Evolutionary conservation across 2,329 filamentous ascomycete genomes (phyloP), one percentile per base, ranked within the genome.

Genomic region (Alternaria longipes): DNA sequence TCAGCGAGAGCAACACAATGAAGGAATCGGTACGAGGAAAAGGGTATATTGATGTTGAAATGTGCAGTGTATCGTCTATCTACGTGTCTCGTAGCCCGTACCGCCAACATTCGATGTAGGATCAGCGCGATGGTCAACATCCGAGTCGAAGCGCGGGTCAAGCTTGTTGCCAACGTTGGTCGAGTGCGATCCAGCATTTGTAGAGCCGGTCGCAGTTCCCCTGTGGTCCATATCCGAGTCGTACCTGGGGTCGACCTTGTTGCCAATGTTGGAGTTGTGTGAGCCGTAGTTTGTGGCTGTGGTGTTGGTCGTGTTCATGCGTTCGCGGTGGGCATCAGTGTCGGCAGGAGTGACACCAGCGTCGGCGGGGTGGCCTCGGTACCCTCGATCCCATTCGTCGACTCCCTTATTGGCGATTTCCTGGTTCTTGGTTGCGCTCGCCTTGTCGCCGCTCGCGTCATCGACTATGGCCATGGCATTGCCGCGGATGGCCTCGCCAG

Each of bases 401-500:
- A 74, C 63, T 50, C 78, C 78, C 11, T 71, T 70, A 14, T 70
- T 66, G 12, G 76, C 74, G 42, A 78, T 74, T 8, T 65, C 69
- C 54, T 74, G 57, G 56, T 78, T 70, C 59, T 71, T 76, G n/a
- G 65, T 65, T 44, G 70, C 69, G 47, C 69, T 60, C 8, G 68
- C 59, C 40, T 65, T 70, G 60, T 76, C 76, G 22, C 75, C 75
- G 14, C 71, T 60, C 5, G 75, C 76, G 18, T 65, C 66, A 55
- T 80, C 78, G 44, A 76, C 68, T 30, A 73, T 68, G 5, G 75
- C 72, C 54, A 79, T 79, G 58, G 79, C 64, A 47, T 77, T 76
- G 45, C 78, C 78, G 6, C 78, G 77, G 54, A 80, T 73, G 16
- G 75, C 75, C 63, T 80, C 78, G 44, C 78, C 78, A 20, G 75